Percentiles rank a stretch among this genome's conserved stretches.
These are phyloP conservation scores for Melaleuca alternifolia DNA, from an alignment of 345 rosid species.

Conservation along the genomic window DNA sequence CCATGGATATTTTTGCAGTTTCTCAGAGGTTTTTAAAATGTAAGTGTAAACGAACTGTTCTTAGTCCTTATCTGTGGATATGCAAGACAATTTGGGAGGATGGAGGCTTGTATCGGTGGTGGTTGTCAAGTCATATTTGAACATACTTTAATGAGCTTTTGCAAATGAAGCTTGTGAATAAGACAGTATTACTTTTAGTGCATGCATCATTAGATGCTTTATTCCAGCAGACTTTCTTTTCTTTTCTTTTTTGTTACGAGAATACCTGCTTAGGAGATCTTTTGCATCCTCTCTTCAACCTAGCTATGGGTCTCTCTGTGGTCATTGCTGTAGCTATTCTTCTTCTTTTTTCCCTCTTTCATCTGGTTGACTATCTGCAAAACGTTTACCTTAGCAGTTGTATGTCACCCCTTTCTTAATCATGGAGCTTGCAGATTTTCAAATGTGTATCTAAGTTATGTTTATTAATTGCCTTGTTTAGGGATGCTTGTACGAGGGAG, in stretches of 20 bases:
- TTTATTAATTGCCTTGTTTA: constrained; percentile 17
- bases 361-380: not conserved
- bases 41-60: not conserved
- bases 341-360: not conserved
- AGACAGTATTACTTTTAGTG: not conserved
- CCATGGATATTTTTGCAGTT: not conserved
- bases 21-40: not conserved
- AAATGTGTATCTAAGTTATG: not conserved
- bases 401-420: not conserved
- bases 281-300: not conserved
- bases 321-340: not conserved
- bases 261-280: not conserved
- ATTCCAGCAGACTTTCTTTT: not conserved
- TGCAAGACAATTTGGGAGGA: not conserved
- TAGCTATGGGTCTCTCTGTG: not conserved
- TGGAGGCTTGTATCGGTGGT: not conserved
- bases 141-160: not conserved
- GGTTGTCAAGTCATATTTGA: not conserved
- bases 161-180: not conserved
- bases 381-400: not conserved
- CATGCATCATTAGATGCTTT: not conserved
- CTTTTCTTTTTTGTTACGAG: not conserved
- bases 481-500: constrained; percentile 91
- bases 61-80: not conserved
- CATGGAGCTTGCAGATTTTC: not conserved